Evolutionary conservation across 2,329 filamentous ascomycete species (phyloP).

Genomic region (Hypoxylon sp.): DNA sequence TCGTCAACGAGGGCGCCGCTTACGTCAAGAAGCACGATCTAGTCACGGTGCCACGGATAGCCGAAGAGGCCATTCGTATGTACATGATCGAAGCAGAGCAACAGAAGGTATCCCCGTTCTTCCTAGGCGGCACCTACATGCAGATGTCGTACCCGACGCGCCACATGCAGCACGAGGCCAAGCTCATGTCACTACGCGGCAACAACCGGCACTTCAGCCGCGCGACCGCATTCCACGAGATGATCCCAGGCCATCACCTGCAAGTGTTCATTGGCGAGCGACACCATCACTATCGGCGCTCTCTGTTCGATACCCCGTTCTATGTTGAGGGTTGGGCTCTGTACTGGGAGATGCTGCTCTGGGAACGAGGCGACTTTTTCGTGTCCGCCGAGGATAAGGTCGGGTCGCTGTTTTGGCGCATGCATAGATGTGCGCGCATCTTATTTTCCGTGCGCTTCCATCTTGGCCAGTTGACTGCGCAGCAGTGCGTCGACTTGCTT

Average conservation of each 20-base stretch:
- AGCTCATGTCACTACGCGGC: conserved; percentile 70
- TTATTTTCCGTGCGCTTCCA: conserved; percentile 70
- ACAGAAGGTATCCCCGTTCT: conserved; percentile 70
- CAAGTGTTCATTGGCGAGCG: conserved; percentile 64
- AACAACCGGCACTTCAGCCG: conserved; percentile 70
- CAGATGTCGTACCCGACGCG: conserved; percentile 68
- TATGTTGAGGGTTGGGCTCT: conserved; percentile 72
- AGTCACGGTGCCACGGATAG: conserved; percentile 66
- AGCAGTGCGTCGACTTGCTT: conserved; percentile 68
- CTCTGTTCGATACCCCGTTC: conserved; percentile 68
- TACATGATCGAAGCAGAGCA: conserved; percentile 66
- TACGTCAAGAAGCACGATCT: conserved; percentile 67
- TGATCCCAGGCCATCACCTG: conserved; percentile 70
- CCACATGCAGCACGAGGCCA: conserved; percentile 65
- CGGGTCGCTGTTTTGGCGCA: conserved; percentile 72
- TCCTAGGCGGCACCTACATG: conserved; percentile 67
- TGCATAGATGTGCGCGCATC: conserved; percentile 72
- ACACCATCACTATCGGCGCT: conserved; percentile 60
- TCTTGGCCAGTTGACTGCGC: conserved; percentile 64
- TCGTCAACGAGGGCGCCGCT: conserved; percentile 63
- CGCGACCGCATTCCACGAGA: conserved; percentile 72
- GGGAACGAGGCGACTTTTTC: conserved; percentile 65
- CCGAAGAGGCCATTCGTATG: conserved; percentile 66
- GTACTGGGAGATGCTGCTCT: conserved; percentile 72
- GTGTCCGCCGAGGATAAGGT: conserved; percentile 64